Percentiles rank a stretch among this genome's conserved stretches.
Conservation (phyloP, 73 alveolate species). For the Stentor coeruleus region DNA sequence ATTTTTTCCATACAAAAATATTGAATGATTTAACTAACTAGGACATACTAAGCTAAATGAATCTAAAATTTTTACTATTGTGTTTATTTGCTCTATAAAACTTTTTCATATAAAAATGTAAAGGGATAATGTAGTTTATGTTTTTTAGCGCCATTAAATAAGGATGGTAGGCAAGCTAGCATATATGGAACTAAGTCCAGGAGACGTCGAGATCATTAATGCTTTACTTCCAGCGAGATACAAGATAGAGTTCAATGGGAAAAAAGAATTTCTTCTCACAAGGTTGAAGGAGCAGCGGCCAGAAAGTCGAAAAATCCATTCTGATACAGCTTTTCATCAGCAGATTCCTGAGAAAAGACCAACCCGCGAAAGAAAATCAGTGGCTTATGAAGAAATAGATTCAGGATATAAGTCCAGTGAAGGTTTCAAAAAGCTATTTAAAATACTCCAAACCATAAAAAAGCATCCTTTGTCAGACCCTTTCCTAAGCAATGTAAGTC, state of each 20-base stretch:
- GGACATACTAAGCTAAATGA: no score
- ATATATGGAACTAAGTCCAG: slow-evolving; percentile 23
- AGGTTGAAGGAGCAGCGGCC: neutral
- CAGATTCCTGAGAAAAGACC: neutral
- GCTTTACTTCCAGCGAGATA: neutral
- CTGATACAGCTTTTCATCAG: neutral
- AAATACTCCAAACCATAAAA: slow-evolving; percentile 19
- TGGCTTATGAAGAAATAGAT: slow-evolving; percentile 16
- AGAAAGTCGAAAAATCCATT: neutral
- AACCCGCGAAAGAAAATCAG: slow-evolving; percentile 5
- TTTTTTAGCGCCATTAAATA: neutral
- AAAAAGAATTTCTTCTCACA: neutral
- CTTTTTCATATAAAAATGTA: no score
- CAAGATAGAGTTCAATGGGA: neutral
- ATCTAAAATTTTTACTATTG: no score
- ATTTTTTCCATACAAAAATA: no score
- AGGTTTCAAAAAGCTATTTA: neutral
- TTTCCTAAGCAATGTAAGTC: slow-evolving; percentile 36
- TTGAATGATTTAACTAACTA: no score
- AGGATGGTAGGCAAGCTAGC: neutral
- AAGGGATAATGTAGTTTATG: no score
- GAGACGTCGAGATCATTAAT: neutral
- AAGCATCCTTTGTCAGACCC: slow-evolving; percentile 33
- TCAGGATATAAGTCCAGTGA: neutral
- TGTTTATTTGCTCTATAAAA: no score